These are phyloP conservation scores for Kandelia obovata DNA, from an alignment of 345 rosid genomes.

Conservation along the genomic window DNA sequence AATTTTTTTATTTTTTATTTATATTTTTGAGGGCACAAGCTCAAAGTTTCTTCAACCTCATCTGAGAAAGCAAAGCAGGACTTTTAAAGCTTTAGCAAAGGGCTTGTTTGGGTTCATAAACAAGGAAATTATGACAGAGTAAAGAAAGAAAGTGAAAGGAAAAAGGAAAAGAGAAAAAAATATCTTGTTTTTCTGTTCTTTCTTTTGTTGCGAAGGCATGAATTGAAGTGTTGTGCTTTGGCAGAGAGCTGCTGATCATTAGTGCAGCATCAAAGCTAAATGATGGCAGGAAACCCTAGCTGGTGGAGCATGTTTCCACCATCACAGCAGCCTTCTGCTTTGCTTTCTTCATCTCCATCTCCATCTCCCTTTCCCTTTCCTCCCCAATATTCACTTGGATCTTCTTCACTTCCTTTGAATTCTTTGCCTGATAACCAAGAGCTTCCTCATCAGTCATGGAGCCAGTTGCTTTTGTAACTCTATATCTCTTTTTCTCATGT, in stretches of 20 bases:
- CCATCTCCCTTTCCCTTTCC: slow-evolving; percentile 30
- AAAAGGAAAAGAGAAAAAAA: not conserved
- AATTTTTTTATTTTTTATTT: slow-evolving; percentile 4
- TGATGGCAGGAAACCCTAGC: slow-evolving; percentile 76
- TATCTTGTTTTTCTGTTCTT: not conserved
- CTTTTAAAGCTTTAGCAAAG: slow-evolving; percentile 28
- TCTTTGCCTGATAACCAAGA: slow-evolving; percentile 35
- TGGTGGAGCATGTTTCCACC: slow-evolving; percentile 65
- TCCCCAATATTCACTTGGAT: slow-evolving; percentile 42
- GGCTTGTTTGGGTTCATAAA: slow-evolving; percentile 42
- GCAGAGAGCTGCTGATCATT: slow-evolving; percentile 9
- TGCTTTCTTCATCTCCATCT: slow-evolving; percentile 27
- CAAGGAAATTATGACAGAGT: slow-evolving; percentile 41
- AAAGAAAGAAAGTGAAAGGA: slow-evolving; percentile 24
- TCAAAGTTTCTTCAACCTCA: slow-evolving; percentile 42
- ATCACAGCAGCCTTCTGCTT: slow-evolving; percentile 37
- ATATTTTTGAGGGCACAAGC: slow-evolving; percentile 16
- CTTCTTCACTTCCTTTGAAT: slow-evolving; percentile 36
- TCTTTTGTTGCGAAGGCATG: slow-evolving; percentile 13
- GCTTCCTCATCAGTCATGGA: slow-evolving; percentile 51
- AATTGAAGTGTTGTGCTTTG: slow-evolving; percentile 7
- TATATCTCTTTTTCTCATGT: not conserved
- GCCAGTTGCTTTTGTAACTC: slow-evolving; percentile 49
- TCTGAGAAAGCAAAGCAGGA: slow-evolving; percentile 42
- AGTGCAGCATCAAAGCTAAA: slow-evolving; percentile 18